Percentiles rank a stretch among this genome's conserved stretches.
Evolutionary conservation across 768 basidiomycete species (phyloP).

Genomic region (Gautieria morchelliformis): DNA sequence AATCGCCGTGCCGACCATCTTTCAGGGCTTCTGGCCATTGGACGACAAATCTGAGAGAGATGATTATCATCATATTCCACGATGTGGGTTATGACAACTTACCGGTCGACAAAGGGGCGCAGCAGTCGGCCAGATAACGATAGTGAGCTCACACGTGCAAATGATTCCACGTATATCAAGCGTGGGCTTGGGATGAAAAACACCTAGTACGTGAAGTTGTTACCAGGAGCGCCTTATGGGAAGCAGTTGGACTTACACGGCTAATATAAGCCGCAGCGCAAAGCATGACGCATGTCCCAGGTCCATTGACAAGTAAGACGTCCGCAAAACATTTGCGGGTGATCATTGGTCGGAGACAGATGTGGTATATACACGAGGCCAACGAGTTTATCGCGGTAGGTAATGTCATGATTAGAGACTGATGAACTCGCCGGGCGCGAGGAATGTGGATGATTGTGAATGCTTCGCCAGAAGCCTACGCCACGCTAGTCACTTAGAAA

Average conservation of each 20-base stretch:
- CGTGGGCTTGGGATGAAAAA: conserved; percentile 61
- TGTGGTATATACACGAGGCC: conserved; percentile 45
- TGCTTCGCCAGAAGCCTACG: conserved; percentile 3
- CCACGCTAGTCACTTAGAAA: background rate
- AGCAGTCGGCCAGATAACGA: conserved; percentile 82
- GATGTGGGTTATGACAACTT: conserved; percentile 13
- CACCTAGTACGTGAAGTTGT: conserved; percentile 37
- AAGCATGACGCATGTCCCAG: conserved; percentile 84
- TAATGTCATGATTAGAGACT: conserved; percentile 61
- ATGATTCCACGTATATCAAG: conserved; percentile 87
- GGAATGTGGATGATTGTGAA: conserved; percentile 64
- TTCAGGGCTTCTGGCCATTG: conserved; percentile 71
- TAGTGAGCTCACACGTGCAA: conserved; percentile 73
- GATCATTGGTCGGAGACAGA: conserved; percentile 47
- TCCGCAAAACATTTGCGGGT: conserved; percentile 43
- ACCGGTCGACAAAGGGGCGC: conserved; percentile 75
- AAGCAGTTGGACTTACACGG: conserved; percentile 39
- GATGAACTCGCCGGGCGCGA: conserved; percentile 81
- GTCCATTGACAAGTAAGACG: conserved; percentile 83
- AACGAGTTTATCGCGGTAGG: conserved; percentile 58
- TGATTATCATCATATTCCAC: background rate
- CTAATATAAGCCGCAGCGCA: conserved; percentile 63
- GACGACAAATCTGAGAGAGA: conserved; percentile 59
- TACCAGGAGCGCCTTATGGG: background rate
- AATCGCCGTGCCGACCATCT: conserved; percentile 37